Percentiles rank a stretch among this genome's conserved stretches.
phyloP scores from a whole-genome alignment of 805 yeast genomes.

The Candida ponderosae region DNA sequence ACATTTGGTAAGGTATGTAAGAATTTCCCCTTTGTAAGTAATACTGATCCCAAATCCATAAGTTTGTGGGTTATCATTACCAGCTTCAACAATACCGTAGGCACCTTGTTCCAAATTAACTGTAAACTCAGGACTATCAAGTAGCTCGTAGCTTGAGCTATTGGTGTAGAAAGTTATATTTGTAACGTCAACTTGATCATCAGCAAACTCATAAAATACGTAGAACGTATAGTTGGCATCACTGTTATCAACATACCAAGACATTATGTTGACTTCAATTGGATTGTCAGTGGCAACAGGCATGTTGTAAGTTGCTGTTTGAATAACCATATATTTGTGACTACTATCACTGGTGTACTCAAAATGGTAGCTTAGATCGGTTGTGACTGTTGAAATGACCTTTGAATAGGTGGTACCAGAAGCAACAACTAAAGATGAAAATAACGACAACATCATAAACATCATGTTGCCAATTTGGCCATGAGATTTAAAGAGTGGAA shows the following conservation, averaged over 20 bases:
- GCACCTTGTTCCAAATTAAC: background rate
- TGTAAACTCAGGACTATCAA: background rate
- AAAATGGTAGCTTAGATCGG: background rate
- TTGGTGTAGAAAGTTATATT: background rate
- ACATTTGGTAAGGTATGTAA: background rate
- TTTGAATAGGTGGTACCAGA: no score
- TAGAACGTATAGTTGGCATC: background rate
- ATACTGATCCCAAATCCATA: background rate
- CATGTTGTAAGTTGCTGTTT: background rate
- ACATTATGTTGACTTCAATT: background rate
- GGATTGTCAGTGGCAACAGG: background rate
- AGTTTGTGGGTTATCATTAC: background rate
- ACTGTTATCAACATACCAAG: background rate
- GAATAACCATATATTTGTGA: background rate
- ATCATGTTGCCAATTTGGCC: no score
- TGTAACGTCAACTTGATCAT: background rate
- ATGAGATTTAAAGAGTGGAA: no score
- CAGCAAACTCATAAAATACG: background rate
- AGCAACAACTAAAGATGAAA: no score
- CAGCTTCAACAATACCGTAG: background rate
- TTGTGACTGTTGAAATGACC: background rate
- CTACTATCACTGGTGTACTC: background rate
- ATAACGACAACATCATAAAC: no score
- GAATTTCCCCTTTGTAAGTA: background rate
- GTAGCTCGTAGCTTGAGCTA: background rate